Evolutionary conservation across 345 rosid genomes (phyloP).

Genomic region (Camelina laxa): DNA sequence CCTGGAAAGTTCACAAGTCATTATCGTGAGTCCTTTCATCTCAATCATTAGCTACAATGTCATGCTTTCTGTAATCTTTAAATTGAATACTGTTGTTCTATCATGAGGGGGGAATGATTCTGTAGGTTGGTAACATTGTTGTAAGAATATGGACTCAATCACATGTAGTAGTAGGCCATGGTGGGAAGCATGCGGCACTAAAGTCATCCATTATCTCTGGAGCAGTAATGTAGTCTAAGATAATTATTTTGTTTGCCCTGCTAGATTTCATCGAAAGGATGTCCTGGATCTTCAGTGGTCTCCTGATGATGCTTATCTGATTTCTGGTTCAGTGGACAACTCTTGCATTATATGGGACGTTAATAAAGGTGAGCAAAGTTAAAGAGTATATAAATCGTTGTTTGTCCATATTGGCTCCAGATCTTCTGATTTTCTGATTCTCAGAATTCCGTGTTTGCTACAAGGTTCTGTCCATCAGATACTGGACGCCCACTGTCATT

Average conservation of each 20-base stretch:
- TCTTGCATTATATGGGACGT: constrained; percentile 96
- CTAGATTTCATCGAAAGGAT: constrained; percentile 94
- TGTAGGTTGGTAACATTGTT: constrained; percentile 11
- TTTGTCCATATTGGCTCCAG: constrained; percentile 13
- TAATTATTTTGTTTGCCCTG: background rate
- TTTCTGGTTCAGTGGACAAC: constrained; percentile 98
- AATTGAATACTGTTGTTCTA: background rate
- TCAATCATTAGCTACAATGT: background rate
- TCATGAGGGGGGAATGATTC: background rate
- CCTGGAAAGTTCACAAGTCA: constrained; percentile 84
- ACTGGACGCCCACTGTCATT: constrained; percentile 86
- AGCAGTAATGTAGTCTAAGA: no score
- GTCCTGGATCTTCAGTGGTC: constrained; percentile 95
- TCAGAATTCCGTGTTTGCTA: constrained; percentile 16
- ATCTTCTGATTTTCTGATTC: constrained; percentile 1
- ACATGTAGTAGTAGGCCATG: background rate
- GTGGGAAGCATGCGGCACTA: background rate
- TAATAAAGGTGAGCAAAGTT: constrained; percentile 75
- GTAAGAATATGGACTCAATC: background rate
- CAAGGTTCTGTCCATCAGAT: constrained; percentile 92
- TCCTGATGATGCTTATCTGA: constrained; percentile 66
- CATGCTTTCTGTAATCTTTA: background rate
- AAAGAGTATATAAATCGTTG: background rate
- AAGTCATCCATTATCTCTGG: no score
- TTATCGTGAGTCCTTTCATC: constrained; percentile 63